Conservation (phyloP, 2,329 filamentous ascomycete genomes). For the Chrysoporthe cubensis region DNA sequence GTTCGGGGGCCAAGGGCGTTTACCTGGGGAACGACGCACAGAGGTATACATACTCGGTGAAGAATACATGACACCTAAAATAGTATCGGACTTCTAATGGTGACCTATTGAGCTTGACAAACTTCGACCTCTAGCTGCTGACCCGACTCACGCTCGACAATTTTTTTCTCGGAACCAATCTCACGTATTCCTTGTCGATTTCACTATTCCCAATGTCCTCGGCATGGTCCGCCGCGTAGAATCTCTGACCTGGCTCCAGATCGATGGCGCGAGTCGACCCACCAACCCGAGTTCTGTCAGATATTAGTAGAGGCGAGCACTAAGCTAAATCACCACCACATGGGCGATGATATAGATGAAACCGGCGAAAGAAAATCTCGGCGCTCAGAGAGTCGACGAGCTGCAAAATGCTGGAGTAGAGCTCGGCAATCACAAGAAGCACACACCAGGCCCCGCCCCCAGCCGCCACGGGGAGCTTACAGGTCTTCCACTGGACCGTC, state of each 20-base stretch:
- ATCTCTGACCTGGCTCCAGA: conserved; percentile 37
- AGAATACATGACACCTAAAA: neutral
- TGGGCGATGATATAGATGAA: conserved; percentile 50
- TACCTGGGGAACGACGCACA: neutral
- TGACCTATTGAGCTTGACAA: neutral
- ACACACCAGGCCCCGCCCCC: conserved; percentile 50
- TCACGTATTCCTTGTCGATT: conserved; percentile 29
- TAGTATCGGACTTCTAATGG: neutral
- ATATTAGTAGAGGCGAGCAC: conserved; percentile 43
- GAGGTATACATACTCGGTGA: neutral
- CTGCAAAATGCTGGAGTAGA: conserved; percentile 52
- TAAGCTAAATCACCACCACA: conserved; percentile 45
- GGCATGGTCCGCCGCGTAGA: conserved; percentile 24
- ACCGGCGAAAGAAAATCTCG: conserved; percentile 51
- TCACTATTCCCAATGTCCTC: conserved; percentile 19
- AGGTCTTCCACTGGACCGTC: conserved; percentile 48
- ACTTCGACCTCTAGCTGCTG: neutral
- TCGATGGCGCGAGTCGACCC: conserved; percentile 40
- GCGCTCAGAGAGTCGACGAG: conserved; percentile 40
- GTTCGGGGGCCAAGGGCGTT: neutral
- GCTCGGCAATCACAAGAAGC: conserved; percentile 49
- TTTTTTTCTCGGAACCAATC: conserved; percentile 18
- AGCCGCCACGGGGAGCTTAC: conserved; percentile 47
- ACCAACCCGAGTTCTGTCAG: conserved; percentile 39
- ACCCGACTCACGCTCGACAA: neutral